Evolutionary conservation across 23 red algal genomes (phyloP).

Genomic region (Gracilaria caudata): DNA sequence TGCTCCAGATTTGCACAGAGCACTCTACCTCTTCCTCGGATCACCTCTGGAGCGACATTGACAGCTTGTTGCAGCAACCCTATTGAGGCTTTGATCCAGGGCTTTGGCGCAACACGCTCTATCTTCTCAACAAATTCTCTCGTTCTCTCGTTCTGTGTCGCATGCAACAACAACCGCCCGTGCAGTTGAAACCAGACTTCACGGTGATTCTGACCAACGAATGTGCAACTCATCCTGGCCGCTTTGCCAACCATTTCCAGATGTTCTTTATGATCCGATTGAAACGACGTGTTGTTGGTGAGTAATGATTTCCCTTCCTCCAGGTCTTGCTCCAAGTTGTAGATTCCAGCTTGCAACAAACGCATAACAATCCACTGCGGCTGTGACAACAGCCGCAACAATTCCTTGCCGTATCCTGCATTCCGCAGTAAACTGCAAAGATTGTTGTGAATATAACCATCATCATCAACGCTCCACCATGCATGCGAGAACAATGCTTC

Average conservation of each 20-base stretch:
- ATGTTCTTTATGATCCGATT: background rate
- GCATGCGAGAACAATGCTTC: no score
- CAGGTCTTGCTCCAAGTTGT: background rate
- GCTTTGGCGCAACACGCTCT: background rate
- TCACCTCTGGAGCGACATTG: background rate
- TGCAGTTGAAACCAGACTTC: slow-evolving; percentile 13
- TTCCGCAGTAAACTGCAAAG: background rate
- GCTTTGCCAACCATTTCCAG: slow-evolving; percentile 16
- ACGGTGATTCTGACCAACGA: background rate
- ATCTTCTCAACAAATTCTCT: background rate
- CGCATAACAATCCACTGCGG: no score
- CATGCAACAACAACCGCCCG: slow-evolving; percentile 16
- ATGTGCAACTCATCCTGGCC: background rate
- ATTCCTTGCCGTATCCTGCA: no score
- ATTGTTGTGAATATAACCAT: no score
- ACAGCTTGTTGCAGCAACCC: slow-evolving; percentile 9
- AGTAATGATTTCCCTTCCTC: slow-evolving; percentile 4
- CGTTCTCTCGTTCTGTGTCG: slow-evolving; percentile 15
- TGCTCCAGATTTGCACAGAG: background rate
- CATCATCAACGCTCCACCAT: background rate
- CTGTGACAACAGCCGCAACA: no score
- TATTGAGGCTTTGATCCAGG: slow-evolving; percentile 19
- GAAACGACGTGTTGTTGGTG: background rate
- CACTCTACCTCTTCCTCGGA: background rate
- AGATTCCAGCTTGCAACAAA: no score